Conservation (phyloP, 2,329 filamentous ascomycete genomes). For the Aspergillus hortae region DNA sequence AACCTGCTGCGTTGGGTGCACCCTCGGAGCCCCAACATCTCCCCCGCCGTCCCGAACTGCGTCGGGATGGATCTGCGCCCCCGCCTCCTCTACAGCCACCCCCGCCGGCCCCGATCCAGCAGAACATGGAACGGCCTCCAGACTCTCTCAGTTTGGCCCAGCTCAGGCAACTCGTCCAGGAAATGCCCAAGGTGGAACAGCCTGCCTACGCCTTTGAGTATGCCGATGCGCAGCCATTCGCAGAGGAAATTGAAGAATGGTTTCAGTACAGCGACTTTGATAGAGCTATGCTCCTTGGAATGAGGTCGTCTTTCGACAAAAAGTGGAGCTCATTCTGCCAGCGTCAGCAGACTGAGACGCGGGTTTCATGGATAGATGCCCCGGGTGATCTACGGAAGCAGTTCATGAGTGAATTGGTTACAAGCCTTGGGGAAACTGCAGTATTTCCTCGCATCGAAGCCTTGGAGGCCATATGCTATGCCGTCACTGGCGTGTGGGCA, state of each 20-base stretch:
- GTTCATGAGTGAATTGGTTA: constrained; percentile 39
- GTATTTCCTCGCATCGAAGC: constrained; percentile 42
- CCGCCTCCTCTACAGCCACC: constrained; percentile 46
- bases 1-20: constrained; percentile 8
- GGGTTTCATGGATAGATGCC: constrained; percentile 64
- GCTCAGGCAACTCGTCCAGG: constrained; percentile 67
- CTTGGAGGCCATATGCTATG: constrained; percentile 46
- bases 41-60: constrained; percentile 33
- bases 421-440: constrained; percentile 36
- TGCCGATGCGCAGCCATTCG: constrained; percentile 67
- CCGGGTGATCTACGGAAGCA: constrained; percentile 48
- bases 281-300: constrained; percentile 70
- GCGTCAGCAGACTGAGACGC: constrained; percentile 31
- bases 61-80: constrained; percentile 34
- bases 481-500: constrained; percentile 68
- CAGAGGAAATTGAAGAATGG: constrained; percentile 95
- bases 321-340: constrained; percentile 62
- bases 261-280: constrained; percentile 90
- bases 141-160: constrained; percentile 76
- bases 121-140: constrained; percentile 37
- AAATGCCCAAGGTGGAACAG: constrained; percentile 67
- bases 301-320: constrained; percentile 72
- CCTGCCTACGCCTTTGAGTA: constrained; percentile 83
- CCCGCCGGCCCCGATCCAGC: constrained; percentile 43
- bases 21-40: constrained; percentile 15